These are phyloP conservation scores for Monosporozyma servazzii DNA, from an alignment of 805 yeast genomes.

Conservation along the genomic window DNA sequence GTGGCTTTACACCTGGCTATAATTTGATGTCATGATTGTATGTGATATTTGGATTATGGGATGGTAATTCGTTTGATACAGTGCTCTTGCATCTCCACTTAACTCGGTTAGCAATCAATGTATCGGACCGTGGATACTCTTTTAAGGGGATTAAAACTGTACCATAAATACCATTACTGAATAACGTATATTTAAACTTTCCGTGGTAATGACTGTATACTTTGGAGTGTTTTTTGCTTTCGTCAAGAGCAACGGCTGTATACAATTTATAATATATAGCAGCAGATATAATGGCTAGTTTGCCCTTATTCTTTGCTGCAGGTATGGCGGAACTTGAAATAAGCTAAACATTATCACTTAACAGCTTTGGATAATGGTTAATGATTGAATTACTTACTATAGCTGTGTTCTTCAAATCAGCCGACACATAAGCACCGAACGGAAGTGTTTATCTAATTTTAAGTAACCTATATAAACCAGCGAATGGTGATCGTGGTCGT, in stretches of 20 bases:
- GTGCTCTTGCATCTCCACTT: background rate
- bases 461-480: background rate
- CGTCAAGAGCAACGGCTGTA: background rate
- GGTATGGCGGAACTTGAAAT: no score
- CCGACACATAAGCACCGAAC: background rate
- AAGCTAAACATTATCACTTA: no score
- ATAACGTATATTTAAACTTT: background rate
- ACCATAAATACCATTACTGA: background rate
- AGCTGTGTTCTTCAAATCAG: background rate
- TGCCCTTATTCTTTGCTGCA: background rate
- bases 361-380: background rate
- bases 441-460: no score
- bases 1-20: slow-evolving; percentile 3
- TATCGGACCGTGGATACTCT: background rate
- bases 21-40: slow-evolving; percentile 4
- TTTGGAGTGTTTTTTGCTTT: background rate
- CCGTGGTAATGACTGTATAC: background rate
- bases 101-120: background rate
- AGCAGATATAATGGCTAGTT: background rate
- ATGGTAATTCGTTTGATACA: background rate
- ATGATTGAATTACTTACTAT: background rate
- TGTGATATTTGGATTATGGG: no score
- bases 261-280: background rate
- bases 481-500: background rate
- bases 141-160: background rate